Conservation (phyloP, 352 stramenopile species). For the Phytopythium sindhum region DNA sequence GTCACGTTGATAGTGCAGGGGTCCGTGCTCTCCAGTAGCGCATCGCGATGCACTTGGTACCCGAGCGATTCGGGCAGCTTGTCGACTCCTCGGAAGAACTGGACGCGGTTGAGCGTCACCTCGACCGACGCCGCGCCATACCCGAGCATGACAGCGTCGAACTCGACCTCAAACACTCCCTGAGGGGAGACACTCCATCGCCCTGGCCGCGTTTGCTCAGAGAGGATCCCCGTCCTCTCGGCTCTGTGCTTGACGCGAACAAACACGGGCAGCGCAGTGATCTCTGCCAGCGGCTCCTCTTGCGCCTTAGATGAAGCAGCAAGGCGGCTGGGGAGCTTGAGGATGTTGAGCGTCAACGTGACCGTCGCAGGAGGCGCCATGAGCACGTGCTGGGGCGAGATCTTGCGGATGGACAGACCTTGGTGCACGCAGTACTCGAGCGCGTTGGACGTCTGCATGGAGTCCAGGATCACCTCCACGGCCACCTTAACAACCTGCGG, state of each 20-base stretch:
- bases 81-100: constrained; percentile 45
- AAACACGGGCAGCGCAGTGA: constrained; percentile 47
- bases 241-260: constrained; percentile 50
- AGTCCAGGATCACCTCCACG: constrained; percentile 62
- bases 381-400: constrained; percentile 58
- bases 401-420: constrained; percentile 36
- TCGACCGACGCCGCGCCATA: constrained; percentile 49
- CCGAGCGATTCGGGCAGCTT: constrained; percentile 33
- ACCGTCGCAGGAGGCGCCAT: constrained; percentile 39
- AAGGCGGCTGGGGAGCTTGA: constrained; percentile 35
- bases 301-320: background rate
- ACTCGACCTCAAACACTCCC: constrained; percentile 59
- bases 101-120: constrained; percentile 45
- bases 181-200: constrained; percentile 51
- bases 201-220: constrained; percentile 45
- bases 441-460: constrained; percentile 40
- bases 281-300: constrained; percentile 29
- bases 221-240: constrained; percentile 43
- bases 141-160: constrained; percentile 49
- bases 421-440: constrained; percentile 51
- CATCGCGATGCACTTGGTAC: constrained; percentile 52
- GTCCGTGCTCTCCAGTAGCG: constrained; percentile 39
- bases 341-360: constrained; percentile 49
- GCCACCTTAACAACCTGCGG: constrained; percentile 43
- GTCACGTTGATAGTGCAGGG: constrained; percentile 58